These are phyloP conservation scores for Backusella psychrophila DNA, from an alignment of 192 early-diverging fungal species.

Conservation along the genomic window DNA sequence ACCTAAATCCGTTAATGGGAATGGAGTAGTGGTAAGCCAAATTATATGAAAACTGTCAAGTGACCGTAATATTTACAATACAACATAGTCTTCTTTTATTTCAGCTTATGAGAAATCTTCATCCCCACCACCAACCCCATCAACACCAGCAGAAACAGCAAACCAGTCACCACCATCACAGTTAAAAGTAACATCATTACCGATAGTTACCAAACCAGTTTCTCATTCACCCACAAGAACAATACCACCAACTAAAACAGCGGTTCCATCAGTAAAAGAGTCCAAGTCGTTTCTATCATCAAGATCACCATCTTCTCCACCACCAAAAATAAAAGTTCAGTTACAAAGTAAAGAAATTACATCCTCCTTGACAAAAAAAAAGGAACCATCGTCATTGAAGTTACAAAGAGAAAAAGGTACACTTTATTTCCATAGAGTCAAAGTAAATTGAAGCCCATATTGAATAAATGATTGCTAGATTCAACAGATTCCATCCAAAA, in stretches of 20 bases:
- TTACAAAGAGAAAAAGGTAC: not conserved
- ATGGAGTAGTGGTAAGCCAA: not conserved
- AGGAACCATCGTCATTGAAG: not conserved
- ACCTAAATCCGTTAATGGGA: not conserved
- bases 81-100: constrained; percentile 8
- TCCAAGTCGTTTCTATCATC: not conserved
- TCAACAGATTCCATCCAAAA: not conserved
- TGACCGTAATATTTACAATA: not conserved
- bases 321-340: not conserved
- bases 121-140: not conserved
- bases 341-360: not conserved
- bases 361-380: not conserved
- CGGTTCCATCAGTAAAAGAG: not conserved
- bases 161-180: not conserved
- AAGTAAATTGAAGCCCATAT: not conserved
- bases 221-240: not conserved
- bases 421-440: not conserved
- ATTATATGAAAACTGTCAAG: not conserved
- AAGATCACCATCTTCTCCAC: not conserved
- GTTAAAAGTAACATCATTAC: not conserved
- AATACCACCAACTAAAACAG: not conserved
- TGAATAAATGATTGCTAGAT: not conserved
- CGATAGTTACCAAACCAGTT: not conserved
- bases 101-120: constrained; percentile 4
- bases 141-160: not conserved